Evolutionary conservation across 306 rosid genomes (phyloP).

Genomic region (Cyclanthera cordifolia): DNA sequence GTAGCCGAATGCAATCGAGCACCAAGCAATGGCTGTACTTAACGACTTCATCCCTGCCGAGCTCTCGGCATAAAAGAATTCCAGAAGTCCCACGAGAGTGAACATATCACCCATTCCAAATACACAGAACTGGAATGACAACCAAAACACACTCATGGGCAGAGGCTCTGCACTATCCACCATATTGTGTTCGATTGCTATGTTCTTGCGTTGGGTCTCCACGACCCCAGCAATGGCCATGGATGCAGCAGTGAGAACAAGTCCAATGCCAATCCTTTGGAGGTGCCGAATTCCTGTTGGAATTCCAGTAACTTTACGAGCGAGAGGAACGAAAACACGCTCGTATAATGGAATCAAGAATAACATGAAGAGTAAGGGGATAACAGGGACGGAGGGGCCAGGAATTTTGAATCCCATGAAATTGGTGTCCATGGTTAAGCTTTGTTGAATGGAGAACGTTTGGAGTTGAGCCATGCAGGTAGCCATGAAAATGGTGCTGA

Average conservation of each 20-base stretch:
- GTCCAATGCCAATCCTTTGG: constrained; percentile 59
- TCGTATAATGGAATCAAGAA: background rate
- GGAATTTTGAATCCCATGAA: constrained; percentile 53
- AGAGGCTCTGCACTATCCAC: constrained; percentile 44
- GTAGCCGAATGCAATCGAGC: constrained; percentile 30
- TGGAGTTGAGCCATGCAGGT: constrained; percentile 89
- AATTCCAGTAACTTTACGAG: constrained; percentile 18
- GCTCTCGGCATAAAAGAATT: constrained; percentile 80
- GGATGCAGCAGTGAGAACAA: constrained; percentile 53
- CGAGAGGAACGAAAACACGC: background rate
- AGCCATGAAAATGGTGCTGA: constrained; percentile 66
- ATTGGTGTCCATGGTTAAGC: constrained; percentile 48
- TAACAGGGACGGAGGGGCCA: constrained; percentile 44
- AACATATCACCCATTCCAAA: constrained; percentile 70
- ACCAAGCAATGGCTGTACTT: constrained; percentile 34
- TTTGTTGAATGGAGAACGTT: constrained; percentile 64
- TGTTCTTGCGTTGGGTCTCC: constrained; percentile 39
- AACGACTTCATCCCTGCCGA: constrained; percentile 44
- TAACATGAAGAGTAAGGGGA: background rate
- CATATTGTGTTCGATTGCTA: constrained; percentile 45
- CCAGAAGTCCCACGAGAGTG: constrained; percentile 47
- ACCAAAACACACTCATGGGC: constrained; percentile 73
- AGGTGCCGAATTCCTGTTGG: constrained; percentile 77
- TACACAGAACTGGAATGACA: constrained; percentile 51
- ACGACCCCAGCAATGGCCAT: constrained; percentile 49